A percentile compares a stretch with the other conserved stretches of the same genome.
Evolutionary conservation across 352 stramenopile genomes (phyloP).

Genomic region (Aphanomyces euteiches): DNA sequence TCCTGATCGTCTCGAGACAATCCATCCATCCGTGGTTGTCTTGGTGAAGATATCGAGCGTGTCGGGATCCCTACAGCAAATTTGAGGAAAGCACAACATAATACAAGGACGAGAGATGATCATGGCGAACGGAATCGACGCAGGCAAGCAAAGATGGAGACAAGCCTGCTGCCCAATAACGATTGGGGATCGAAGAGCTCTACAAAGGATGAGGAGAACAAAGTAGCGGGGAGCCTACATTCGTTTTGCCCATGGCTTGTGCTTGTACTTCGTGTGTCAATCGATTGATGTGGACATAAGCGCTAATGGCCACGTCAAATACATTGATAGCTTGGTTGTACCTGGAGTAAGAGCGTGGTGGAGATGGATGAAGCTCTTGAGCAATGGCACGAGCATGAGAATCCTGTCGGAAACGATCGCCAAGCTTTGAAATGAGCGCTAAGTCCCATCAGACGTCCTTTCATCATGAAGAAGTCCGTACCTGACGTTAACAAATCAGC

Average conservation of each 20-base stretch:
- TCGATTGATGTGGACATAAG: slow-evolving; percentile 11
- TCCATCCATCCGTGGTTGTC: slow-evolving; percentile 10
- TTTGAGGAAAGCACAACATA: background rate
- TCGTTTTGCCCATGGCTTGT: slow-evolving; percentile 16
- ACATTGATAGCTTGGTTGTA: no score
- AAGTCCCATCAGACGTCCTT: no score
- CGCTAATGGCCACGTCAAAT: background rate
- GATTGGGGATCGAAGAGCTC: background rate
- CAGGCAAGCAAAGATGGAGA: background rate
- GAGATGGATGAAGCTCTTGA: background rate
- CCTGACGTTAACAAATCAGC: no score
- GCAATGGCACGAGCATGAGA: background rate
- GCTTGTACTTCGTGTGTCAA: slow-evolving; percentile 3
- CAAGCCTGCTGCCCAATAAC: background rate
- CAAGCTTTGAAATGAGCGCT: background rate
- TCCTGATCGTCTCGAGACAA: slow-evolving; percentile 12
- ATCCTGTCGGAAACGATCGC: background rate
- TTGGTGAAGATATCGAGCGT: slow-evolving; percentile 11
- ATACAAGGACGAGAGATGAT: background rate
- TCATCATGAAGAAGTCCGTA: no score
- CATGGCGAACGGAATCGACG: background rate
- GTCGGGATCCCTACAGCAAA: background rate
- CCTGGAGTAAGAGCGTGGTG: no score
- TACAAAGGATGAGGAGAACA: background rate
- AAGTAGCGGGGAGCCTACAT: background rate